Percentiles rank a stretch among this genome's conserved stretches.
phyloP scores from a whole-genome alignment of 2,329 filamentous ascomycete genomes.

The Fusarium multiceps region DNA sequence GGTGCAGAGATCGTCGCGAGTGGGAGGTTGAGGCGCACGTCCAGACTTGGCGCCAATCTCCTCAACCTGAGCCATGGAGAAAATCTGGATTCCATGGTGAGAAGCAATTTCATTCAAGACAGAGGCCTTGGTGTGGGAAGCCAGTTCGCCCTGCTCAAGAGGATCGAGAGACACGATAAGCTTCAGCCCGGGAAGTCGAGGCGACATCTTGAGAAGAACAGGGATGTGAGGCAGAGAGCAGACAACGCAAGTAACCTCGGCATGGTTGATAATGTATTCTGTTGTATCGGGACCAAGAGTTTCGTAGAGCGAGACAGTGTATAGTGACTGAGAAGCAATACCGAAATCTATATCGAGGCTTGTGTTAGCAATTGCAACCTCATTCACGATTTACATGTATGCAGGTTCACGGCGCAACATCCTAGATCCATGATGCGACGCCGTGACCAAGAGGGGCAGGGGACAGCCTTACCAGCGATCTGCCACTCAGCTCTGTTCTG shows the following conservation, averaged over 20 bases:
- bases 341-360: constrained; percentile 74
- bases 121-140: constrained; percentile 81
- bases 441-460: neutral
- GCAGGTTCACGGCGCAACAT: constrained; percentile 13
- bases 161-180: constrained; percentile 88
- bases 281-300: constrained; percentile 91
- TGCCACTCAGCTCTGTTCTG: constrained; percentile 91
- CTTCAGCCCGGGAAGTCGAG: constrained; percentile 84
- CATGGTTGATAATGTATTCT: constrained; percentile 96
- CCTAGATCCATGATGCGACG: constrained; percentile 7
- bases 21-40: constrained; percentile 76
- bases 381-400: neutral
- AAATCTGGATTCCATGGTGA: constrained; percentile 80
- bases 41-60: constrained; percentile 78
- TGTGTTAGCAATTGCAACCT: constrained; percentile 25
- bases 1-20: constrained; percentile 81
- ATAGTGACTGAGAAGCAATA: constrained; percentile 87
- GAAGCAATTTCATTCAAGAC: constrained; percentile 80
- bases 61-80: constrained; percentile 85
- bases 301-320: constrained; percentile 94
- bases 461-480: constrained; percentile 69
- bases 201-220: constrained; percentile 79
- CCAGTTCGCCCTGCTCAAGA: constrained; percentile 80
- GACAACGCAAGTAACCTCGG: constrained; percentile 78
- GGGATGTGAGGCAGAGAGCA: constrained; percentile 85